phyloP scores from a whole-genome alignment of 192 early-diverging fungal genomes.

The Coemansia sp. region DNA sequence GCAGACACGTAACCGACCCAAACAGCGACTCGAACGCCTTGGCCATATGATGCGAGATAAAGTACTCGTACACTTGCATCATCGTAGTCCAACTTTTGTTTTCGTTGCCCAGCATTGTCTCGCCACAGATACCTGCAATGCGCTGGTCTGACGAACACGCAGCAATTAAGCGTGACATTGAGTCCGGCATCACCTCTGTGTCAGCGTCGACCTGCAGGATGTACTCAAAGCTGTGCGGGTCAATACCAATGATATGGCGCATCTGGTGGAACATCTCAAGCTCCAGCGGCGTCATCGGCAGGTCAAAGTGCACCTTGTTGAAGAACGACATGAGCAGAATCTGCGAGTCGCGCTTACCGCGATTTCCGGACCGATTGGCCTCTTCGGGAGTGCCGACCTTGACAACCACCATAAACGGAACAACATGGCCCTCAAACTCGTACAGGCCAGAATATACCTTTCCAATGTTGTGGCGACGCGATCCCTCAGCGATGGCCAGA shows the following conservation, averaged over 20 bases:
- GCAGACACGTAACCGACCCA: slow-evolving; percentile 48
- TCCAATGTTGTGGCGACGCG: slow-evolving; percentile 90
- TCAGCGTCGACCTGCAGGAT: slow-evolving; percentile 81
- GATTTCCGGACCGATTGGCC: slow-evolving; percentile 84
- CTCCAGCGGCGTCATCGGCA: slow-evolving; percentile 89
- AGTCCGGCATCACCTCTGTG: slow-evolving; percentile 81
- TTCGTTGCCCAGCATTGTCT: neutral
- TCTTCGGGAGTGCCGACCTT: slow-evolving; percentile 93
- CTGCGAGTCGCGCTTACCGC: slow-evolving; percentile 99
- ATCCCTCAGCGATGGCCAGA: slow-evolving; percentile 86
- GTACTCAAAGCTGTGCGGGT: slow-evolving; percentile 78
- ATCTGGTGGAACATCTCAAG: slow-evolving; percentile 97
- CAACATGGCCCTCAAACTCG: slow-evolving; percentile 83
- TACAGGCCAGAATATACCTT: slow-evolving; percentile 97
- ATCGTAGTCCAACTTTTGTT: neutral
- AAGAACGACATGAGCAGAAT: slow-evolving; percentile 95
- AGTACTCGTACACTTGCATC: slow-evolving; percentile 59
- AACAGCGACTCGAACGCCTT: slow-evolving; percentile 50
- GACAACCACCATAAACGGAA: slow-evolving; percentile 94
- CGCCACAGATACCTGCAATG: neutral
- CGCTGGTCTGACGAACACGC: neutral
- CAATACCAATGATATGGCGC: slow-evolving; percentile 94
- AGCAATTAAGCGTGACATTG: slow-evolving; percentile 74
- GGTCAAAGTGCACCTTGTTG: slow-evolving; percentile 90
- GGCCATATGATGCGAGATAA: slow-evolving; percentile 89